These are phyloP conservation scores for Fusarium chaquense DNA, from an alignment of 2,329 filamentous ascomycete species.

Conservation along the genomic window DNA sequence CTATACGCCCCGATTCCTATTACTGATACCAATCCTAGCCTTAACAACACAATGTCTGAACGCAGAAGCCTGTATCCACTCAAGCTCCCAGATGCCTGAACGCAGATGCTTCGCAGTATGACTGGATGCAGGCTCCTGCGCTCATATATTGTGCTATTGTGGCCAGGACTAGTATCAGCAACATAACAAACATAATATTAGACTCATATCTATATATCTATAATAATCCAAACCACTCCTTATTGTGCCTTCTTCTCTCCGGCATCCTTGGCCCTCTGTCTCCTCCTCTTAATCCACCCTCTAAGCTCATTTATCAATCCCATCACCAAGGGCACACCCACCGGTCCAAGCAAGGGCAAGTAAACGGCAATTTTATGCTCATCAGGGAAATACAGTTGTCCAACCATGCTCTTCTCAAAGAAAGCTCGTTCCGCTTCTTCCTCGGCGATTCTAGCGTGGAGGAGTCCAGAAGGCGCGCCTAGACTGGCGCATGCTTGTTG, in stretches of 20 bases:
- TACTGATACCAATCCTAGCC: no score
- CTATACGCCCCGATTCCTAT: no score
- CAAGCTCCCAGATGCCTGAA: no score
- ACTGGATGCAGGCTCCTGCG: no score
- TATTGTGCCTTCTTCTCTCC: conserved; percentile 56
- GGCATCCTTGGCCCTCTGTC: conserved; percentile 56
- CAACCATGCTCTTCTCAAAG: conserved; percentile 99
- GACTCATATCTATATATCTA: conserved; percentile 35
- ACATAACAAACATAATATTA: conserved; percentile 16
- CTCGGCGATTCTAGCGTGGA: conserved; percentile 86
- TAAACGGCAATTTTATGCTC: conserved; percentile 99
- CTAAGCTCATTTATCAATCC: conserved; percentile 84
- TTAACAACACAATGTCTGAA: no score
- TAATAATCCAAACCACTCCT: conserved; percentile 1
- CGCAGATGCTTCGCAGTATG: no score
- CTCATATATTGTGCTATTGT: no score
- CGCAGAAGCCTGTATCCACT: no score
- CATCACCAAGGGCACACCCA: conserved; percentile 90
- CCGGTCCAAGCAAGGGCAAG: conserved; percentile 87
- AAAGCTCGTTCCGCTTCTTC: conserved; percentile 92
- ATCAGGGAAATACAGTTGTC: conserved; percentile 97
- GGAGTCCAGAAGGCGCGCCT: conserved; percentile 73
- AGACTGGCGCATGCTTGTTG: conserved; percentile 80
- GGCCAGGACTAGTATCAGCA: no score
- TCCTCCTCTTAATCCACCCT: conserved; percentile 65